Conservation (phyloP, 2,329 filamentous ascomycete genomes). For the Xylaria sp. region DNA sequence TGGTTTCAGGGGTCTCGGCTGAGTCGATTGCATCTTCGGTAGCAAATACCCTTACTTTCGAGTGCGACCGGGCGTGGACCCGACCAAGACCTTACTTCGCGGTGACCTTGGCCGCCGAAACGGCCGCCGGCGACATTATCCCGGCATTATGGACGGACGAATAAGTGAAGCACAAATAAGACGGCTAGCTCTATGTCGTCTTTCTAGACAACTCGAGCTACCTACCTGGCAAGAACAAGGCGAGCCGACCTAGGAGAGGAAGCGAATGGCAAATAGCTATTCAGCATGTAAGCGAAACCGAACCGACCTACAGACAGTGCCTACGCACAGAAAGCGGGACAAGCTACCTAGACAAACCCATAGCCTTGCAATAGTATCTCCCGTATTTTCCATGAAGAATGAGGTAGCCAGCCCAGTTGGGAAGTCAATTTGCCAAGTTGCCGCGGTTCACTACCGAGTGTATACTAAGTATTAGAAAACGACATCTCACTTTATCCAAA, state of each 20-base stretch:
- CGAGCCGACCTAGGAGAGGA: background rate
- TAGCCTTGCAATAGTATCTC: too few species aligned
- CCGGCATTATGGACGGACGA: background rate
- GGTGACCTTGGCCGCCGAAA: background rate
- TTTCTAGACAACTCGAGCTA: background rate
- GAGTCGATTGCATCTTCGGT: background rate
- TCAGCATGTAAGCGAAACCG: background rate
- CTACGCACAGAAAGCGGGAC: background rate
- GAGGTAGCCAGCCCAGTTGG: background rate
- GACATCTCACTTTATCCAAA: background rate
- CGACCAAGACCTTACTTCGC: background rate
- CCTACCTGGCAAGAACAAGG: background rate
- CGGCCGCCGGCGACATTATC: background rate
- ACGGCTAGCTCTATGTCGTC: background rate
- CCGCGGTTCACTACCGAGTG: background rate
- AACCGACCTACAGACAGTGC: background rate
- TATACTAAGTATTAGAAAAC: too few species aligned
- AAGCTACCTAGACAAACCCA: too few species aligned
- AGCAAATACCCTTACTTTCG: background rate
- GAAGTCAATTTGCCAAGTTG: background rate
- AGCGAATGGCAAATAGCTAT: background rate
- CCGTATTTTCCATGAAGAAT: too few species aligned
- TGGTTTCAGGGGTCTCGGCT: background rate
- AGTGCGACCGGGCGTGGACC: background rate
- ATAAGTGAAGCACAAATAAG: background rate